Base-by-base conservation (phyloP, 2,329 filamentous ascomycete species). In the Venturia nashicola region DNA sequence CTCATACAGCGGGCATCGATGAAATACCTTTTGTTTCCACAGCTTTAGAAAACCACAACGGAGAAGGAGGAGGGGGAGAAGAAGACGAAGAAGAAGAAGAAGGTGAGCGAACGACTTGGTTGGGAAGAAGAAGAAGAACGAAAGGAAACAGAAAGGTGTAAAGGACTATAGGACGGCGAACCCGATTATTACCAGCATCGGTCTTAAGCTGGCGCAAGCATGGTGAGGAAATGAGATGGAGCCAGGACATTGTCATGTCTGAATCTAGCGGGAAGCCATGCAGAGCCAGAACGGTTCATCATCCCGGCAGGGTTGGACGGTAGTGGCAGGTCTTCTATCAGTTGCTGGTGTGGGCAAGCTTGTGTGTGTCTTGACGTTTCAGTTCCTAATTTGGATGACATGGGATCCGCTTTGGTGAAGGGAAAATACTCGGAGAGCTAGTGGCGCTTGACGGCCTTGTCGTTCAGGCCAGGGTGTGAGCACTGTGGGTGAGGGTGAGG, bases 281-380 rank as follows among this genome's bases (percentile, higher is more conserved):
- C 59, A 60, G 16, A 60, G 59, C 59, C 59, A 43, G n/a, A 57
- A 27, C 27, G 51, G 51, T 34, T 57, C 32, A 57, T 57, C 51
- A 55, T 55, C 48, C 48, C 34, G 48, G 48, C 48, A 36, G 48
- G 12, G 14, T 57, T 57, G 27, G 32, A 34, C 14, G 51, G 14
- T 57, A 20, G 51, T 57, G 48, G 27, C 48, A 32, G 48, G 23
- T 27, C 27, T 16, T 20, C 48, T 32, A 1, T 18, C 51, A 36
- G 16, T 36, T 36, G 51, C 14, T 57, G 51, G 32, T 57, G 20
- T 48, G 44, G 44, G 44, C 44, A 20, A 51, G 46, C 20, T 51
- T 51, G 46, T 9, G 46, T 51, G 46, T 51, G 44, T 48, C 20
- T 57, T 14, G 32, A 57, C 51, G 51, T 57, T 57, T 57, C 51